phyloP scores from a whole-genome alignment of 2,329 filamentous ascomycete species.

The Alternaria brassicicola region DNA sequence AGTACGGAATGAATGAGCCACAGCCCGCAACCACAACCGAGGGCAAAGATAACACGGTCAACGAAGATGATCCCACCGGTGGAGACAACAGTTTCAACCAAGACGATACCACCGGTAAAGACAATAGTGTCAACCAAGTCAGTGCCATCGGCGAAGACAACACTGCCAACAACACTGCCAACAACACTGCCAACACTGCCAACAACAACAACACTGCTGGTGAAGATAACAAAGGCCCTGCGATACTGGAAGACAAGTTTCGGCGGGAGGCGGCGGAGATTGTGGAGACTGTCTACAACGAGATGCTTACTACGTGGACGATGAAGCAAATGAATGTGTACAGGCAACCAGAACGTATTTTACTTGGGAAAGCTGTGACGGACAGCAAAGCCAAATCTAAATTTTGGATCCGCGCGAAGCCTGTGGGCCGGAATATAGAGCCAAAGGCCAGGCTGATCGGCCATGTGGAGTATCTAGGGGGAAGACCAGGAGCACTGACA shows the following conservation, averaged over 20 bases:
- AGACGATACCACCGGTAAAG: background rate
- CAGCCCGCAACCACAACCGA: background rate
- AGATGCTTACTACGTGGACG: slow-evolving; percentile 1
- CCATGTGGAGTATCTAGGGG: slow-evolving; percentile 29
- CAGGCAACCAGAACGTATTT: background rate
- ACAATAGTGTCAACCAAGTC: background rate
- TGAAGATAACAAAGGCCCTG: background rate
- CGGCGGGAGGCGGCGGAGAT: slow-evolving; percentile 13
- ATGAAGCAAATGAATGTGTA: background rate
- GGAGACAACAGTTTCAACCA: background rate
- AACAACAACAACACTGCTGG: background rate
- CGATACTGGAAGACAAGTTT: slow-evolving; percentile 11
- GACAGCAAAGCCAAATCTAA: slow-evolving; percentile 13
- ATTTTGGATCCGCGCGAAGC: slow-evolving; percentile 17
- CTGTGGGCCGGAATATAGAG: background rate
- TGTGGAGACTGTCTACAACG: slow-evolving; percentile 6
- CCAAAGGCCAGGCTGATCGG: slow-evolving; percentile 18
- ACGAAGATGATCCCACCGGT: too few species aligned
- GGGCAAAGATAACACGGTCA: background rate
- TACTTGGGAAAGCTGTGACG: background rate
- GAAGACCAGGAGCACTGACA: slow-evolving; percentile 18
- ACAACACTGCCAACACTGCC: background rate
- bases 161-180: background rate
- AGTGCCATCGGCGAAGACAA: background rate
- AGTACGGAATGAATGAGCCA: slow-evolving; percentile 1